A percentile compares a stretch with the other conserved stretches of the same genome.
These are phyloP conservation scores for Syncephalastrum racemosum DNA, from an alignment of 371 early-diverging fungal species.

Conservation along the genomic window DNA sequence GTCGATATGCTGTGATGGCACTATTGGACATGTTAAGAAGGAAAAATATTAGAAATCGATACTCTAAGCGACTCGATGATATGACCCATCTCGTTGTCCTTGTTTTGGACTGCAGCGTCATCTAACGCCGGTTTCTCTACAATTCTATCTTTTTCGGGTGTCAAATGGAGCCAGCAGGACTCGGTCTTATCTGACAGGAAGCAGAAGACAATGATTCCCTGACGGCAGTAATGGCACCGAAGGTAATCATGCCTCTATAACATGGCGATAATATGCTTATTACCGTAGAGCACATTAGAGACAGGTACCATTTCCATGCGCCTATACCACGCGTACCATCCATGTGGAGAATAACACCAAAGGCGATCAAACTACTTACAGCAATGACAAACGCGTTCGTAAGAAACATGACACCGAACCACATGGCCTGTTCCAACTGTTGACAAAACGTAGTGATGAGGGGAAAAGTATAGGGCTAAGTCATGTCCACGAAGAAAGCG, in stretches of 20 bases:
- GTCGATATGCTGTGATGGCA: constrained; percentile 34
- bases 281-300: neutral
- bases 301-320: constrained; percentile 38
- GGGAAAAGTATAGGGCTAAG: constrained; percentile 32
- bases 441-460: constrained; percentile 36
- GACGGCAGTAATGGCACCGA: constrained; percentile 24
- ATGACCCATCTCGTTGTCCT: constrained; percentile 27
- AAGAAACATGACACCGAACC: constrained; percentile 32
- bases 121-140: constrained; percentile 34
- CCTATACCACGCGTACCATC: constrained; percentile 20
- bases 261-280: constrained; percentile 3
- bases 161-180: constrained; percentile 24
- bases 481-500: constrained; percentile 34
- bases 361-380: constrained; percentile 28
- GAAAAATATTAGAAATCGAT: constrained; percentile 32
- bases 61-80: constrained; percentile 28
- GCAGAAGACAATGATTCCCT: constrained; percentile 30
- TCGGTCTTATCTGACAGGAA: constrained; percentile 40
- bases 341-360: constrained; percentile 29
- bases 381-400: constrained; percentile 24
- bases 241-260: constrained; percentile 38
- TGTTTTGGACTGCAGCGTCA: constrained; percentile 31
- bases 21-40: constrained; percentile 37
- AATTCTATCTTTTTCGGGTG: constrained; percentile 34
- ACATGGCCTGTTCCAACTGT: constrained; percentile 29